Conservation (phyloP, 805 yeast genomes). For the Metschnikowia anglica region DNA sequence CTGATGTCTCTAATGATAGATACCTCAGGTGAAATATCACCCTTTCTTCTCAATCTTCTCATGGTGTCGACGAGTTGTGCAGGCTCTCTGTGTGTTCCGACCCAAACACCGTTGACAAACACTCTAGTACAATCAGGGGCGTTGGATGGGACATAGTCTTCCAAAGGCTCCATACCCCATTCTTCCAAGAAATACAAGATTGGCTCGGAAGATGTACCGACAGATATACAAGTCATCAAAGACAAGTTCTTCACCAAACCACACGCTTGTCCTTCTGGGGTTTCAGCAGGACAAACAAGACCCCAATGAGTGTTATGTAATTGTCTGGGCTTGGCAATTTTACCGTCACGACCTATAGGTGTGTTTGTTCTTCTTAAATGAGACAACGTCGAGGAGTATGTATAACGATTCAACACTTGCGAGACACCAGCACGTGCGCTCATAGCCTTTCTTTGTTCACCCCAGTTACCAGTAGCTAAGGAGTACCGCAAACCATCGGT, state of each 20-base stretch:
- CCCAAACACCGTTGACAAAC: constrained; percentile 99
- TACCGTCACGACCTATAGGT: constrained; percentile 99
- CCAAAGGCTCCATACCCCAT: constrained; percentile 99
- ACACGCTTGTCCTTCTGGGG: constrained; percentile 99
- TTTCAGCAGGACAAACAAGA: constrained; percentile 98
- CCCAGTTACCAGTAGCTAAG: constrained; percentile 99
- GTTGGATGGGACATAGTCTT: constrained; percentile 91
- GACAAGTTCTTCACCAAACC: constrained; percentile 97
- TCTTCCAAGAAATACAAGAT: constrained; percentile 90
- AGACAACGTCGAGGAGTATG: constrained; percentile 97
- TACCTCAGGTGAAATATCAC: constrained; percentile 94
- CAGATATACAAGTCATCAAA: constrained; percentile 95
- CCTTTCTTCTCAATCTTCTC: constrained; percentile 88
- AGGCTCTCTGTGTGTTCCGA: constrained; percentile 97
- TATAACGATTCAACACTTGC: constrained; percentile 95
- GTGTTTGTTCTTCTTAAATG: constrained; percentile 99
- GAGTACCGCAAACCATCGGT: constrained; percentile 98
- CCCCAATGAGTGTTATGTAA: constrained; percentile 99
- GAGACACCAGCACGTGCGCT: constrained; percentile 98
- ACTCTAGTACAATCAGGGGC: constrained; percentile 90
- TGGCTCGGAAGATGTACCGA: constrained; percentile 96
- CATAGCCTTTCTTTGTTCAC: constrained; percentile 99
- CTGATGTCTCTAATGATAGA: constrained; percentile 95
- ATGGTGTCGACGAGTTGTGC: constrained; percentile 87
- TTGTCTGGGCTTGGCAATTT: constrained; percentile 98